phyloP scores from a whole-genome alignment of 106 monocot genomes.

The Dioscorea dumetorum region DNA sequence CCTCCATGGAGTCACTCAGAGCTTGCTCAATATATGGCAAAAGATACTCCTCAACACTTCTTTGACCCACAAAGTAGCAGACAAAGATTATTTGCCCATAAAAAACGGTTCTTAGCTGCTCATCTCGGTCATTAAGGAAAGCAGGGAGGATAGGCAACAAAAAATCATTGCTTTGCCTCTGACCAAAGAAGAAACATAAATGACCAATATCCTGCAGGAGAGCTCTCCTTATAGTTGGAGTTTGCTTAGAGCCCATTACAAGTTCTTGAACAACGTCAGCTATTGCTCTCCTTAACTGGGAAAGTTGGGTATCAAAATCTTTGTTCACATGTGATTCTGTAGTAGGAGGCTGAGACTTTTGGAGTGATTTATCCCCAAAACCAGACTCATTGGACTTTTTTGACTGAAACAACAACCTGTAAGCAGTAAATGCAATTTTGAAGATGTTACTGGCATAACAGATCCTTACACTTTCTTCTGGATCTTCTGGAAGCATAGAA shows the following conservation, averaged over 20 bases:
- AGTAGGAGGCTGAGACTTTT: constrained; percentile 14
- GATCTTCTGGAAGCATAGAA: constrained; percentile 94
- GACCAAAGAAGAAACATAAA: constrained; percentile 91
- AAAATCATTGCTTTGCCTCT: constrained; percentile 88
- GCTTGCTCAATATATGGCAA: constrained; percentile 95
- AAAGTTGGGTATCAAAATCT: constrained; percentile 35
- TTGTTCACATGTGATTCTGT: constrained; percentile 28
- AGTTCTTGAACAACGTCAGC: constrained; percentile 95
- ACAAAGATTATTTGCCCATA: constrained; percentile 84
- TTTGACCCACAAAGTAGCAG: constrained; percentile 88
- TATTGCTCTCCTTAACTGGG: constrained; percentile 59
- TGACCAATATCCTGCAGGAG: constrained; percentile 76
- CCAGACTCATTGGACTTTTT: constrained; percentile 27
- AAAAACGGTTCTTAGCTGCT: constrained; percentile 79
- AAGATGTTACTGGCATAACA: constrained; percentile 92
- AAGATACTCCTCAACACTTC: constrained; percentile 93
- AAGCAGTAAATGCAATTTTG: constrained; percentile 90
- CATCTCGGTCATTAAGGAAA: constrained; percentile 93
- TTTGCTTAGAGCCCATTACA: constrained; percentile 92
- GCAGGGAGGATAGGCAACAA: constrained; percentile 93
- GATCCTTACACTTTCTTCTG: constrained; percentile 98
- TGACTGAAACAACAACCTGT: constrained; percentile 56
- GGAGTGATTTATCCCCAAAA: constrained; percentile 27
- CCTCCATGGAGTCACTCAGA: constrained; percentile 73
- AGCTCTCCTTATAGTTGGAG: constrained; percentile 89